Percentiles rank a stretch among this genome's conserved stretches.
Evolutionary conservation across 2,329 filamentous ascomycete genomes (phyloP).

Genomic region (Fusarium devonianum): DNA sequence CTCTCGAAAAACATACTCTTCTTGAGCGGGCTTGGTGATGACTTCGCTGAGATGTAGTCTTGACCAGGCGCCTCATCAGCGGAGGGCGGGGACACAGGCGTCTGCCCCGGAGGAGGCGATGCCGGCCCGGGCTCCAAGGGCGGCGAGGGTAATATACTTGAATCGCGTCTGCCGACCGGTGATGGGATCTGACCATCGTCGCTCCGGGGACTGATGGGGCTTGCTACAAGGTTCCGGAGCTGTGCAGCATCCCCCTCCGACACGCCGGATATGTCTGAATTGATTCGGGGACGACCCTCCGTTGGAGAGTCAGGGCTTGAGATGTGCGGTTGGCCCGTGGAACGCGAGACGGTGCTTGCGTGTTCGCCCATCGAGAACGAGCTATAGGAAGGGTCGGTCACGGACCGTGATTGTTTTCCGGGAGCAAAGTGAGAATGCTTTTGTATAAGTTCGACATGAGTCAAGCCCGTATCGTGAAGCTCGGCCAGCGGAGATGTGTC

Average conservation of each 20-base stretch:
- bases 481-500: constrained; percentile 56
- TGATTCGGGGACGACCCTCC: constrained; percentile 22
- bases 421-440: constrained; percentile 41
- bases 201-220: constrained; percentile 34
- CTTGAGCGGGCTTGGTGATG: constrained; percentile 41
- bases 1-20: constrained; percentile 53
- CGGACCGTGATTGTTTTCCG: constrained; percentile 20
- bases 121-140: constrained; percentile 13
- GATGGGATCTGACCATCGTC: constrained; percentile 12
- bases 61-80: constrained; percentile 36
- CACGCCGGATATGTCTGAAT: constrained; percentile 35
- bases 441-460: constrained; percentile 51
- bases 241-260: constrained; percentile 33
- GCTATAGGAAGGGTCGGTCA: constrained; percentile 37
- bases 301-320: constrained; percentile 20
- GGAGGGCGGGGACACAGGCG: constrained; percentile 43
- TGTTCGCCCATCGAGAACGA: constrained; percentile 38
- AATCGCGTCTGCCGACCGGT: constrained; percentile 8
- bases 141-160: constrained; percentile 24
- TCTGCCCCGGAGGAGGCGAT: constrained; percentile 11
- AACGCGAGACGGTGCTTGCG: constrained; percentile 41
- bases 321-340: constrained; percentile 31
- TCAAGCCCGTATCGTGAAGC: constrained; percentile 54
- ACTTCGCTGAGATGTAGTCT: constrained; percentile 42
- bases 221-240: constrained; percentile 23